Conservation (phyloP, 805 yeast genomes). For the Schwanniomyces yamadae region DNA sequence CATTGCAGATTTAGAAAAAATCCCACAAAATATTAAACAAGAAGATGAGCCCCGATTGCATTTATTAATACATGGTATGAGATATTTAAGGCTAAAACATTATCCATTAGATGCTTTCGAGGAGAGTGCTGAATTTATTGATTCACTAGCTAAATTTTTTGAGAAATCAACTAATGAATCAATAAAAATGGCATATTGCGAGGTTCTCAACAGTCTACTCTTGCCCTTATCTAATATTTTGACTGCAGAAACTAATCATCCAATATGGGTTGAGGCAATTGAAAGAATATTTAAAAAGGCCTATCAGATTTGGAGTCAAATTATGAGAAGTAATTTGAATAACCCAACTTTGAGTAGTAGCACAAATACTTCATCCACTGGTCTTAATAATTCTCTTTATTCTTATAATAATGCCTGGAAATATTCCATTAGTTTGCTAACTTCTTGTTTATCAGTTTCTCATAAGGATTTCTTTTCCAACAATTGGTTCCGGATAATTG, state of each 20-base stretch:
- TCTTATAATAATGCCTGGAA: constrained; percentile 53
- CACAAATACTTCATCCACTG: not conserved
- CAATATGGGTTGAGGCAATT: constrained; percentile 88
- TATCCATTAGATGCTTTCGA: constrained; percentile 89
- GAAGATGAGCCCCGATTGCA: constrained; percentile 56
- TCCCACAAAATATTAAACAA: constrained; percentile 45
- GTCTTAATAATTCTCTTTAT: not conserved
- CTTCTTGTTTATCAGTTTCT: constrained; percentile 76
- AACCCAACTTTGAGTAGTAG: not conserved
- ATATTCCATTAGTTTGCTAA: constrained; percentile 61
- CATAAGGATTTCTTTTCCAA: constrained; percentile 71
- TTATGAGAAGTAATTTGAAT: constrained; percentile 13
- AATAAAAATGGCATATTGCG: constrained; percentile 76
- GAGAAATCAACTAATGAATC: constrained; percentile 60
- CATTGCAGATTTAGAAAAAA: constrained; percentile 86
- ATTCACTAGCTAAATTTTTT: constrained; percentile 83
- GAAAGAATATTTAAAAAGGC: constrained; percentile 55
- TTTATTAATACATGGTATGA: constrained; percentile 86
- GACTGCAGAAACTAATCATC: constrained; percentile 95
- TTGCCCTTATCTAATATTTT: constrained; percentile 80
- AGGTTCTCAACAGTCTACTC: constrained; percentile 71
- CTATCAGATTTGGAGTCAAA: constrained; percentile 45
- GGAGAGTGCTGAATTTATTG: constrained; percentile 88
- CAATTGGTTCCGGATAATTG: constrained; percentile 71
- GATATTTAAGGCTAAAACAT: constrained; percentile 72